Evolutionary conservation across 495 filamentous ascomycete genomes (phyloP).

Genomic region (Hyaloscypha finlandica): DNA sequence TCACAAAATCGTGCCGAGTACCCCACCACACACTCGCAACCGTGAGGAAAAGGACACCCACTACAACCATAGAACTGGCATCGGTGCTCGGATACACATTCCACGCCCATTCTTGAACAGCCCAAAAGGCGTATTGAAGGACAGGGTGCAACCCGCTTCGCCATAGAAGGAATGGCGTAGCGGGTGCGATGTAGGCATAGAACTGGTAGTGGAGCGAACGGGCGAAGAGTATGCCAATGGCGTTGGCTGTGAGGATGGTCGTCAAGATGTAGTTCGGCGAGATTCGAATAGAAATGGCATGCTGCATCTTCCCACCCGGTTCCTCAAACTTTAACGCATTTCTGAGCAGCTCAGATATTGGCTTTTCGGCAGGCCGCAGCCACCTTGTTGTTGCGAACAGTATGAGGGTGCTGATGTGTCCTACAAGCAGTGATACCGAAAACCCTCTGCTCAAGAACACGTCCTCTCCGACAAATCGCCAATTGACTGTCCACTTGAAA

Average conservation of each 20-base stretch:
- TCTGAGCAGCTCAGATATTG: conserved; percentile 47
- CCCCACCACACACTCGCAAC: conserved; percentile 67
- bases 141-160: conserved; percentile 72
- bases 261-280: conserved; percentile 78
- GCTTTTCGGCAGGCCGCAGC: conserved; percentile 48
- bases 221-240: conserved; percentile 87
- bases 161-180: conserved; percentile 91
- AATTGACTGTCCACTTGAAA: conserved; percentile 99
- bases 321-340: conserved; percentile 54
- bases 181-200: conserved; percentile 90
- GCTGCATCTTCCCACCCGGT: conserved; percentile 56
- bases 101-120: conserved; percentile 92
- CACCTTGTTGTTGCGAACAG: conserved; percentile 58
- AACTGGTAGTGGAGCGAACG: conserved; percentile 96
- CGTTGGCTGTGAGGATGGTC: conserved; percentile 74
- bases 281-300: conserved; percentile 55
- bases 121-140: conserved; percentile 73
- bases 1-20: conserved; percentile 44
- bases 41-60: conserved; percentile 65
- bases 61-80: conserved; percentile 74
- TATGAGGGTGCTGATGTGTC: conserved; percentile 67
- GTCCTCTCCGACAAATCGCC: conserved; percentile 87
- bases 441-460: conserved; percentile 77
- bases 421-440: conserved; percentile 62
- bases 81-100: conserved; percentile 93